phyloP scores from a whole-genome alignment of 495 filamentous ascomycete species.

The Neurospora sp. region DNA sequence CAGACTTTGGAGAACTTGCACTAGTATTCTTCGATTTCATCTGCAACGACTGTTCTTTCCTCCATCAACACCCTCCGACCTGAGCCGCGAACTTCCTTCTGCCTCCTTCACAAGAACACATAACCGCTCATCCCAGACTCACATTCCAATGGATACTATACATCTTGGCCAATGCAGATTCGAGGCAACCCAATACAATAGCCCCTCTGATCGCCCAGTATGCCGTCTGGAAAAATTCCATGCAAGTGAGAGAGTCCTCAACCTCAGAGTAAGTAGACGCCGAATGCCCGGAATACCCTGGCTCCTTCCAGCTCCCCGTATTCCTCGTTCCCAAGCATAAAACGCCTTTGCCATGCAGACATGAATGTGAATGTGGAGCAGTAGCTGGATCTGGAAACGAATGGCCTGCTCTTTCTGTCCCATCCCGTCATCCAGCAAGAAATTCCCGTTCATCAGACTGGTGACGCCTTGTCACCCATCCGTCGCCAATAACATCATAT shows the following conservation, averaged over 20 bases:
- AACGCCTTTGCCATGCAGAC: constrained; percentile 25
- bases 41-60: neutral
- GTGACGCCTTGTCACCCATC: neutral
- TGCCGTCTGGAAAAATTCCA: neutral
- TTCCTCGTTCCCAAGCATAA: neutral
- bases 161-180: constrained; percentile 15
- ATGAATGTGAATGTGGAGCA: constrained; percentile 5
- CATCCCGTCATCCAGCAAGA: neutral
- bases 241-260: neutral
- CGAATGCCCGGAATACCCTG: constrained; percentile 4
- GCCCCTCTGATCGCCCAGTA: neutral
- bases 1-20: neutral
- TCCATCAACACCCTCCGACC: neutral
- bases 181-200: constrained; percentile 16
- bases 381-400: neutral
- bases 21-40: neutral
- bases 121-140: neutral
- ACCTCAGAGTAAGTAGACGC: neutral
- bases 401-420: neutral
- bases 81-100: neutral
- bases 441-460: neutral
- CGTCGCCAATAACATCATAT: neutral
- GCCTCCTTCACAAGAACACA: neutral
- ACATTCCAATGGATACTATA: neutral
- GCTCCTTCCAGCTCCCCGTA: neutral